Evolutionary conservation across 2,329 filamentous ascomycete genomes (phyloP), one percentile per base, ranked within the genome.

Genomic region (Hymenoscyphus scutula): DNA sequence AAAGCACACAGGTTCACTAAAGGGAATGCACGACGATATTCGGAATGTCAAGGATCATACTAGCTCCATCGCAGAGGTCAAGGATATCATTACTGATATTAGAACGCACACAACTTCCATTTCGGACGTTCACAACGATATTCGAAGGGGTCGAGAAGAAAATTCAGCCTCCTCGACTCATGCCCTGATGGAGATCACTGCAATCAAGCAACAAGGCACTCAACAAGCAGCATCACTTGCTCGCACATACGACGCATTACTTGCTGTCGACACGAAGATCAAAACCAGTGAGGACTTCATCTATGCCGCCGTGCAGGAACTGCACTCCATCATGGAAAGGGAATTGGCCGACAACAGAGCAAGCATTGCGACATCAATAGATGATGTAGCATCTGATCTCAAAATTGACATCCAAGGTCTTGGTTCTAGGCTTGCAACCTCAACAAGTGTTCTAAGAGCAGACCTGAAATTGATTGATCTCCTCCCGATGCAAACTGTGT

Each of bases 281-380:
- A 57, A 64, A 45, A 58, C 53, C 5, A 63, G 57, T 23, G 60
- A 64, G 55, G 60, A 67, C n/a, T 61, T 30, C 13, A 25, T 65
- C 19, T 60, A 23, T 13, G 38, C 62, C 25, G 55, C 61, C 3
- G 56, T 66, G 1, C 58, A 63, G 30, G 58, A 65, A 15, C 27
- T 65, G 13, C 61, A 65, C 11, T 59, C 59, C 4, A 56, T 58
- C 5, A 25, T 65, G 17, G 53, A 45, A n/a, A 60, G 45, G 11
- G 62, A 67, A 13, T 45, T 65, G 10, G 27, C 59, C 3, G 61
- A 62, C 10, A 61, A 56, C 13, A 58, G 48, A 32, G 62, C 58
- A 15, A 55, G 25, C 19, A 56, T 64, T 13, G 57, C 57, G 11
- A 57, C 59, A 7, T 62, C 65, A 1, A 19, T 62, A 13, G 29